Evolutionary conservation across 805 yeast genomes (phyloP).

Genomic region (Metschnikowia dekortorum): DNA sequence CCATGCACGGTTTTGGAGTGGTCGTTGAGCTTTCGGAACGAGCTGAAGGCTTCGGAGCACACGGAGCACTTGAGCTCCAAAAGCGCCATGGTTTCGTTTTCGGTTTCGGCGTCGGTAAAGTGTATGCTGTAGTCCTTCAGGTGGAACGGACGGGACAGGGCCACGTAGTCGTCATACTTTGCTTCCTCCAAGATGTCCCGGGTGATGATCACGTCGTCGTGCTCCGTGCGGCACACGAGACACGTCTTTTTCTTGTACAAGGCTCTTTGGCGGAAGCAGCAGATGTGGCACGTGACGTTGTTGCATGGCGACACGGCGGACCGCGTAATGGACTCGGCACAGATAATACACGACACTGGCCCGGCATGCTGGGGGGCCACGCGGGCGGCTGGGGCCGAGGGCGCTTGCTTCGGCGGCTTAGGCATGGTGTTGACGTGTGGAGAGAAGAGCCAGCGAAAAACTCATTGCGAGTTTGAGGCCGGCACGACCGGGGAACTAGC

Average conservation of each 20-base stretch:
- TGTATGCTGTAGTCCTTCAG: conserved; percentile 50
- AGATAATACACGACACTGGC: conserved; percentile 62
- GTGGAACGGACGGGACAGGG: conserved; percentile 25
- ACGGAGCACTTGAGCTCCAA: conserved; percentile 56
- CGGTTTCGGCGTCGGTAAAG: conserved; percentile 53
- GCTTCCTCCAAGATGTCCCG: conserved; percentile 34
- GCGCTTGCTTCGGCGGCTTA: background rate
- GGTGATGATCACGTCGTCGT: conserved; percentile 53
- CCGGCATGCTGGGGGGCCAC: background rate
- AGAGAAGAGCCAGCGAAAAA: background rate
- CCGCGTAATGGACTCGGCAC: conserved; percentile 67
- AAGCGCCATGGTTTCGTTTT: conserved; percentile 46
- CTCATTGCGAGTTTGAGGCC: background rate
- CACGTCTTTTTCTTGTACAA: conserved; percentile 71
- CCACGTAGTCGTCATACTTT: conserved; percentile 33
- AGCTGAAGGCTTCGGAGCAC: conserved; percentile 39
- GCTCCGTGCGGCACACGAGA: conserved; percentile 77
- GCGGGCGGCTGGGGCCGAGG: background rate
- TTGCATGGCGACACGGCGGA: conserved; percentile 78
- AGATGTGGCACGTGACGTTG: conserved; percentile 77
- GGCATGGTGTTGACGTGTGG: background rate
- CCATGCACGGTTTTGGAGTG: conserved; percentile 68
- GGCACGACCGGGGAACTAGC: background rate
- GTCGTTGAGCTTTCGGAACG: conserved; percentile 54
- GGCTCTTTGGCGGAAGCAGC: conserved; percentile 80